Conservation (phyloP, 257 asterid genomes). For the Rauvolfia tetraphylla region DNA sequence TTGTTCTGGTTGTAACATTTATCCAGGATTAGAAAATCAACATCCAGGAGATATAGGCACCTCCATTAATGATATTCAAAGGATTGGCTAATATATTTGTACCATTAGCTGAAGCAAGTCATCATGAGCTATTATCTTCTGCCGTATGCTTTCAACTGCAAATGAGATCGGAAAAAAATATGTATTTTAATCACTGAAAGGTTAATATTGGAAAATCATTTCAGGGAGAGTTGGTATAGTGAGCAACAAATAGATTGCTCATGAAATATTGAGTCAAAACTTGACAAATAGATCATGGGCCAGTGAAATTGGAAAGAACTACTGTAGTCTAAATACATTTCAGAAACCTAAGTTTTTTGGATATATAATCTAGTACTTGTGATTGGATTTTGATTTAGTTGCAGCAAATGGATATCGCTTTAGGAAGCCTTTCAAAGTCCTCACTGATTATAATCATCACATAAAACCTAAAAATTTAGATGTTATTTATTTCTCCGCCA, state of each 20-base stretch:
- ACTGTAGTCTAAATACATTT: not conserved
- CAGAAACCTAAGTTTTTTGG: not conserved
- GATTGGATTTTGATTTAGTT: not conserved
- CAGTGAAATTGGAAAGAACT: not conserved
- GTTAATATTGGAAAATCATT: not conserved
- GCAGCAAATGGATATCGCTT: not conserved
- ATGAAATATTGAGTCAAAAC: not conserved
- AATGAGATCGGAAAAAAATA: conserved; percentile 24
- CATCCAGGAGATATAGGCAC: conserved; percentile 14
- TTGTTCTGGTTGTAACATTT: conserved; percentile 45
- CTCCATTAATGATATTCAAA: conserved; percentile 19
- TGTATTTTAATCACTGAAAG: not conserved
- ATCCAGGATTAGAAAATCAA: conserved; percentile 27
- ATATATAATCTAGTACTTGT: not conserved
- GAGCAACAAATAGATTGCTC: not conserved
- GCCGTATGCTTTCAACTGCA: conserved; percentile 64
- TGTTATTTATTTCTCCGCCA: not conserved
- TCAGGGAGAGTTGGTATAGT: not conserved
- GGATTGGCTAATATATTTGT: conserved; percentile 23
- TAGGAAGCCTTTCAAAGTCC: not conserved
- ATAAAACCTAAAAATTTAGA: not conserved
- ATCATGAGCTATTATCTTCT: conserved; percentile 61
- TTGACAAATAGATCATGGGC: not conserved
- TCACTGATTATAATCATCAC: not conserved
- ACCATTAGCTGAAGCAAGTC: conserved; percentile 71